Base-by-base conservation (phyloP, 2,329 filamentous ascomycete species). In the Ceratocystiopsis sp. region DNA sequence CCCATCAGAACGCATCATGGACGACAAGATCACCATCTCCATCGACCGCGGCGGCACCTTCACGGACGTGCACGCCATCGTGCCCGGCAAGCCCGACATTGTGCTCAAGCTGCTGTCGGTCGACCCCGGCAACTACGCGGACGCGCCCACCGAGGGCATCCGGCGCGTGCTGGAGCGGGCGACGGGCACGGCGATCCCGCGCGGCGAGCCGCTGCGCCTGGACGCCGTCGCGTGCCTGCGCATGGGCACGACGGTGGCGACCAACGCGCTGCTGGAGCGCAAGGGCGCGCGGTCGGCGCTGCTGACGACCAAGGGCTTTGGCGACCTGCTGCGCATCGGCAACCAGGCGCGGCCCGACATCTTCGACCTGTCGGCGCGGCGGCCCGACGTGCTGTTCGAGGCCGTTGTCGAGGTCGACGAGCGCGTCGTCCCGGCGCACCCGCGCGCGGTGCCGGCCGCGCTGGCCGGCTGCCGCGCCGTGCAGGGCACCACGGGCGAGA, bases 171-270 rank as follows among this genome's bases (percentile, higher is more conserved):
- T 54, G 32, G 48, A 51, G 37, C 17, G 41, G 13, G 46, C 46
- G 11, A 42, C 1, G 58, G 70, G 69, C 43, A 61, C 64, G 42
- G 66, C 74, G 17, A 75, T 79, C 19, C 73, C 73, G 5, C 66
- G 75, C 35, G 75, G 75, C 17, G 59, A 75, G 53, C 65, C 72
- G 2, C 59, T 81, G 10, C 73, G 79, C 78, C 15, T 42, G 16
- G 13, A 10, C 12, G 29, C 10, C n/a, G 38, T 46, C 16, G 54
- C 49, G n/a, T 50, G 50, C 16, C 37, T 48, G 15, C 80, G 87
- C 39, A 95, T 94, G 86, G 87, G 87, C 35, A 95, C 87, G 1
- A 95, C 87, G 0, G 86, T 95, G 9, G 87, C 87, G 11, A 95
- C 87, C 0, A 95, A 95, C 59, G 87, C 87, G 0, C 62, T 95